Evolutionary conservation across 352 stramenopile species (phyloP).

Genomic region (Phytophthora meadii): DNA sequence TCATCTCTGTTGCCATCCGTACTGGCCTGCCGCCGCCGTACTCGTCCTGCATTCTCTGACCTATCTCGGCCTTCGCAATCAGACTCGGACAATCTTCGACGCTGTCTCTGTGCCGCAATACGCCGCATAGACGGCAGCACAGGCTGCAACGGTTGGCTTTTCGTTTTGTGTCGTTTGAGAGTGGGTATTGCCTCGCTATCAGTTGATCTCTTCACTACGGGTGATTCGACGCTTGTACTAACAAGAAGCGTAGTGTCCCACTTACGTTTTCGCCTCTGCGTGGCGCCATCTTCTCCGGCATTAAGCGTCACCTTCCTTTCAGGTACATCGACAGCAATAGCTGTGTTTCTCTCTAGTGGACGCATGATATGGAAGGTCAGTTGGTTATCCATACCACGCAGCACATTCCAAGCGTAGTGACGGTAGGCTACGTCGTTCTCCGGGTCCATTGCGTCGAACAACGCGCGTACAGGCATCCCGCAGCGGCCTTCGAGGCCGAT

Average conservation of each 20-base stretch:
- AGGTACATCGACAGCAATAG: background rate
- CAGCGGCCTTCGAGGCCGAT: constrained; percentile 82
- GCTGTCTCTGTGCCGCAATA: constrained; percentile 56
- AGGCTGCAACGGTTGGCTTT: constrained; percentile 44
- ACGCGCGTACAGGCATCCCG: constrained; percentile 61
- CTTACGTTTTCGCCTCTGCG: constrained; percentile 62
- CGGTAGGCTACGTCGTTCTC: constrained; percentile 61
- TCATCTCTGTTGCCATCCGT: constrained; percentile 6
- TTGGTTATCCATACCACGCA: constrained; percentile 62
- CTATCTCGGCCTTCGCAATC: constrained; percentile 35
- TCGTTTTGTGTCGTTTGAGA: constrained; percentile 38
- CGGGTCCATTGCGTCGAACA: constrained; percentile 70
- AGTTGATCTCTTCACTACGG: constrained; percentile 3
- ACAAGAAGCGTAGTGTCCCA: constrained; percentile 75
- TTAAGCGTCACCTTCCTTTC: constrained; percentile 18
- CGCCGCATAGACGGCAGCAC: constrained; percentile 60
- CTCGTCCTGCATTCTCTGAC: constrained; percentile 10
- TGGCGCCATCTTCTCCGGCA: background rate
- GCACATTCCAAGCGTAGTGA: constrained; percentile 66
- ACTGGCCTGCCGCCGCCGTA: constrained; percentile 24
- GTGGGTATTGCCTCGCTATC: constrained; percentile 4
- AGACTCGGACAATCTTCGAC: constrained; percentile 35
- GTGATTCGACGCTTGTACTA: constrained; percentile 8
- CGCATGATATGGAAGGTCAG: constrained; percentile 75
- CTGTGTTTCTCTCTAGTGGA: constrained; percentile 20